Base-by-base conservation (phyloP, 805 yeast genomes). In the Candida ponderosae region DNA sequence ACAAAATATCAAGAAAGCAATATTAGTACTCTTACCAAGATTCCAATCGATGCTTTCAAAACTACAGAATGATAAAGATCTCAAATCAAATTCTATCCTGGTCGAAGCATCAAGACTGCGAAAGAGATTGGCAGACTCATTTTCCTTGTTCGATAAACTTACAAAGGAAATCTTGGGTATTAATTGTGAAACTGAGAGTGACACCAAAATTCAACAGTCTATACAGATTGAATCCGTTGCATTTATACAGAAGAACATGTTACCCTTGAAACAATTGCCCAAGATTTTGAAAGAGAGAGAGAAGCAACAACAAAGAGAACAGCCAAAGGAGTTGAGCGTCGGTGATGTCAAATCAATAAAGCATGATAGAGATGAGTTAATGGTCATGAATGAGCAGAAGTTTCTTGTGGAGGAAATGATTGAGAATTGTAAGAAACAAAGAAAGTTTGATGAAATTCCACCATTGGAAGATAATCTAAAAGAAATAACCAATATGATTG, bases 351-450 rank as follows among this genome's bases (percentile, higher is more conserved):
- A 72, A 35, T 72, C 79, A 43, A 71, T 82, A 9, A 66, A 88
- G 31, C 68, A 68, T 35, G 59, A 68, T 20, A 60, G 93, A 33
- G 90, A 87, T 46, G 80, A 81, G 45, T 60, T 89, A 40, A 83
- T 89, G 81, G 96, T 90, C 10, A 60, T 87, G 51, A 81, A 81
- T 42, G 97, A 89, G 53, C 97, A 89, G 50, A 68, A 70, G 47
- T 89, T 74, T 46, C 58, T 90, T 42, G 78, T 90, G 3, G 74
- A 76, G 40, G 68, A 75, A 14, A 74, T 81, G 72, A 70, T 84
- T 20, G 65, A 68, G 2, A 75, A 70, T 13, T 75, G 80, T 28
- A 83, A 79, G 41, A 70, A 68, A 45, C 76, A 72, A 36, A 62
- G 97, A 32, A 74, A 76, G 44, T 85, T 86, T 51, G 96, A 88